Evolutionary conservation across 352 stramenopile species (phyloP).

Genomic region (Pythium grandisporangium): DNA sequence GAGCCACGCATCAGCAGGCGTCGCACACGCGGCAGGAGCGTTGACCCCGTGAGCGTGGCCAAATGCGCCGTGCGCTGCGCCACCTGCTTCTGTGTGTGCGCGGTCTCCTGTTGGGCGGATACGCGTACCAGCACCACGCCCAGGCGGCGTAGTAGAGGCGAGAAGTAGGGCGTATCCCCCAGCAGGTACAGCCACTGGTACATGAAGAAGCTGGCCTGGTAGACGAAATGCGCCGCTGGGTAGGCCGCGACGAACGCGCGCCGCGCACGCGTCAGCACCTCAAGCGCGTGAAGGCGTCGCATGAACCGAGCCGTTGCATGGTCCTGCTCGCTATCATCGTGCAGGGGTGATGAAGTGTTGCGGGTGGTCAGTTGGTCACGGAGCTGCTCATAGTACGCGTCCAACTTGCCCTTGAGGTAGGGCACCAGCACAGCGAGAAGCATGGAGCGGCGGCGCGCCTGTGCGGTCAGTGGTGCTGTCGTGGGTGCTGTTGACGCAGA

Average conservation of each 20-base stretch:
- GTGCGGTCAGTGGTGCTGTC: slow-evolving; percentile 29
- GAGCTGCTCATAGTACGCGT: slow-evolving; percentile 45
- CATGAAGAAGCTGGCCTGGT: slow-evolving; percentile 75
- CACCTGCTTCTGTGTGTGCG: slow-evolving; percentile 42
- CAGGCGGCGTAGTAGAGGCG: slow-evolving; percentile 60
- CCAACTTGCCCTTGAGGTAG: slow-evolving; percentile 75
- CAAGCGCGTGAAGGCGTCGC: slow-evolving; percentile 30
- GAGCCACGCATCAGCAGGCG: slow-evolving; percentile 33
- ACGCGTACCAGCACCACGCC: slow-evolving; percentile 69
- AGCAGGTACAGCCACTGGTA: slow-evolving; percentile 86
- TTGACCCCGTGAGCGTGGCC: slow-evolving; percentile 28
- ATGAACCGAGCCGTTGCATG: slow-evolving; percentile 20
- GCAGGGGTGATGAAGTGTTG: neutral
- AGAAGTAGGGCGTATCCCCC: slow-evolving; percentile 77
- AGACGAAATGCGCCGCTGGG: slow-evolving; percentile 67
- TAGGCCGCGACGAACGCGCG: slow-evolving; percentile 56
- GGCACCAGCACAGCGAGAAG: slow-evolving; percentile 58
- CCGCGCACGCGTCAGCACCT: slow-evolving; percentile 39
- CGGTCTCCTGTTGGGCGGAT: slow-evolving; percentile 53
- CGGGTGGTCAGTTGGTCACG: slow-evolving; percentile 17
- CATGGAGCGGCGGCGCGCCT: slow-evolving; percentile 39
- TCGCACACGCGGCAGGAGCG: slow-evolving; percentile 28
- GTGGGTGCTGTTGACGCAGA: neutral
- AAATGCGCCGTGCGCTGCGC: slow-evolving; percentile 43
- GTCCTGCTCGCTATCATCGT: neutral